A percentile compares a stretch with the other conserved stretches of the same genome.
phyloP scores from a whole-genome alignment of 805 yeast genomes.

The Saccharomycopsis guyanensis region DNA sequence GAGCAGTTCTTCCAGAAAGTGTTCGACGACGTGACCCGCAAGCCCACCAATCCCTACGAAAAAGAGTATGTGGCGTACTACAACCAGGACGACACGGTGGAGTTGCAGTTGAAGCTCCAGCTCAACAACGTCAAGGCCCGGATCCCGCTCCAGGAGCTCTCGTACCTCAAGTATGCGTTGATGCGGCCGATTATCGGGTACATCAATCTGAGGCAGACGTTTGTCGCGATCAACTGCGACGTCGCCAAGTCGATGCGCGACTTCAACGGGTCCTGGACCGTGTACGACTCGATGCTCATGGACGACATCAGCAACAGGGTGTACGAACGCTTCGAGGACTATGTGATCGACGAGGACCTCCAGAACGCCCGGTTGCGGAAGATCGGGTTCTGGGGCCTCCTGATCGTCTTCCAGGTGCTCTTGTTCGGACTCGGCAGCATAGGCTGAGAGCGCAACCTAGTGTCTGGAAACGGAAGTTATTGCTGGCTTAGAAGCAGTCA shows the following conservation, averaged over 20 bases:
- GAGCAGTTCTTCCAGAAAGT: slow-evolving; percentile 19
- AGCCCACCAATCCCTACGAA: slow-evolving; percentile 8
- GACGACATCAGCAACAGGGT: slow-evolving; percentile 85
- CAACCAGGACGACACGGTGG: slow-evolving; percentile 44
- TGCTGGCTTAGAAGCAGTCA: too few species aligned
- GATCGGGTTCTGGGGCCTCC: slow-evolving; percentile 91
- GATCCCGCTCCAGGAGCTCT: slow-evolving; percentile 82
- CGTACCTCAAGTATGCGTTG: slow-evolving; percentile 87
- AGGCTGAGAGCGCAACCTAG: slow-evolving; percentile 21
- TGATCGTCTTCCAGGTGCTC: slow-evolving; percentile 70
- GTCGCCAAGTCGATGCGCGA: slow-evolving; percentile 73
- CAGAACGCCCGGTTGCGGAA: slow-evolving; percentile 64
- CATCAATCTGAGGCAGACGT: slow-evolving; percentile 83
- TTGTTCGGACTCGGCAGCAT: slow-evolving; percentile 78
- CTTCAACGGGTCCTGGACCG: slow-evolving; percentile 95
- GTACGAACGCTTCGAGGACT: slow-evolving; percentile 82
- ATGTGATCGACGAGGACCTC: slow-evolving; percentile 81
- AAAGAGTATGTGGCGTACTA: slow-evolving; percentile 23
- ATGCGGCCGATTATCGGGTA: slow-evolving; percentile 94
- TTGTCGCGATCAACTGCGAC: slow-evolving; percentile 78
- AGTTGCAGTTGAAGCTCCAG: slow-evolving; percentile 71
- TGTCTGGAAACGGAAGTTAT: too few species aligned
- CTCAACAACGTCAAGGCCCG: slow-evolving; percentile 82
- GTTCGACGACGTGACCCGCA: slow-evolving; percentile 32
- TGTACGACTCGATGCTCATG: slow-evolving; percentile 85